Evolutionary conservation across 257 asterid genomes (phyloP).

Genomic region (Scutellaria baicalensis): DNA sequence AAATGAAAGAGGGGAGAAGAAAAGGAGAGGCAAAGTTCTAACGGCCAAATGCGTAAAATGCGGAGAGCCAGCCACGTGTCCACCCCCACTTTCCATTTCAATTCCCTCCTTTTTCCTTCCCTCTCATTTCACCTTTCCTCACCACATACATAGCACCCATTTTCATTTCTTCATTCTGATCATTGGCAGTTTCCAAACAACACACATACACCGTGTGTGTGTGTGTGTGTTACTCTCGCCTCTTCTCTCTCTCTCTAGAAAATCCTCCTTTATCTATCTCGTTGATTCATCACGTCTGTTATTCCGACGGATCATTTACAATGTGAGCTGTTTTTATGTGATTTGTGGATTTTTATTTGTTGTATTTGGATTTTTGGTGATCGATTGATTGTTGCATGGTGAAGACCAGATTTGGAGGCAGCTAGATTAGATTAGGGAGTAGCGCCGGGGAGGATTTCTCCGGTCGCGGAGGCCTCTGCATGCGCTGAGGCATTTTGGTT

Average conservation of each 20-base stretch:
- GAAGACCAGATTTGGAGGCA: constrained; percentile 9
- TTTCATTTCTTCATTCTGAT: neutral
- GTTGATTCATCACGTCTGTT: neutral
- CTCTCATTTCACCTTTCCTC: constrained; percentile 3
- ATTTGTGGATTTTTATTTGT: neutral
- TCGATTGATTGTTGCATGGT: neutral
- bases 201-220: neutral
- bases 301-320: constrained; percentile 3
- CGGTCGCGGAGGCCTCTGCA: neutral
- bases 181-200: neutral
- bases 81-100: neutral
- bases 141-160: neutral
- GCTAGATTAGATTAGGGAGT: neutral
- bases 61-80: constrained; percentile 8
- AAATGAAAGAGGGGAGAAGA: neutral
- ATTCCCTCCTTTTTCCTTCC: constrained; percentile 8
- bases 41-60: constrained; percentile 3
- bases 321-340: neutral
- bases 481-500: neutral
- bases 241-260: constrained; percentile 1
- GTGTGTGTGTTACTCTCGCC: neutral
- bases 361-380: neutral
- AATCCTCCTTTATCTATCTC: neutral
- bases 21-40: neutral
- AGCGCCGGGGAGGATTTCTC: neutral